phyloP scores from a whole-genome alignment of 345 rosid species.

The Gossypium stocksii region DNA sequence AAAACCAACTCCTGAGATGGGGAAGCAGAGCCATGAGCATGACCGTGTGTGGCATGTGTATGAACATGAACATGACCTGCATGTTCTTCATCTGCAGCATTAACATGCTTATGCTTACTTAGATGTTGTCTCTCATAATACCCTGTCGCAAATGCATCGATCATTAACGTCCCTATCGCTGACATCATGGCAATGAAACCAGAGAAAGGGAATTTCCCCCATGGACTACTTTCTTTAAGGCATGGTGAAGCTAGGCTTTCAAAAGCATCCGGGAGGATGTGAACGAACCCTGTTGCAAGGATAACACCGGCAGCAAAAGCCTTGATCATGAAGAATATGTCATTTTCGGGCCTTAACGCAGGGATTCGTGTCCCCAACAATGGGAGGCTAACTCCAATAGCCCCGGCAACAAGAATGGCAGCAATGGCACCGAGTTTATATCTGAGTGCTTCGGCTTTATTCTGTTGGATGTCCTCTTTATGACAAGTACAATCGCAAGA shows the following conservation, averaged over 20 bases:
- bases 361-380: slow-evolving; percentile 33
- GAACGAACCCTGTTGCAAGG: slow-evolving; percentile 60
- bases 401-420: slow-evolving; percentile 52
- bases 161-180: slow-evolving; percentile 47
- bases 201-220: slow-evolving; percentile 55
- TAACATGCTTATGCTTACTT: slow-evolving; percentile 20
- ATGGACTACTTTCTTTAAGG: slow-evolving; percentile 28
- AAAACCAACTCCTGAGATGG: slow-evolving; percentile 8
- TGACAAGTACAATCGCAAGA: slow-evolving; percentile 29
- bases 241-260: slow-evolving; percentile 49
- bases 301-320: slow-evolving; percentile 71
- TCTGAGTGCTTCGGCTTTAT: slow-evolving; percentile 25
- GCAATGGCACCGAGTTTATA: slow-evolving; percentile 42
- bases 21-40: slow-evolving; percentile 50
- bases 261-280: slow-evolving; percentile 62
- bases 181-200: slow-evolving; percentile 60
- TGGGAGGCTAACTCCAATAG: slow-evolving; percentile 50
- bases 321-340: slow-evolving; percentile 53
- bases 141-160: slow-evolving; percentile 50
- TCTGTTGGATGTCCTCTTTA: neutral
- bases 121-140: slow-evolving; percentile 43
- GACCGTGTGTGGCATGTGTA: slow-evolving; percentile 61
- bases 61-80: slow-evolving; percentile 57
- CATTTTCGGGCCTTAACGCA: slow-evolving; percentile 41
- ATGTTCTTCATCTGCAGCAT: slow-evolving; percentile 37